These are phyloP conservation scores for Fusarium clavum DNA, from an alignment of 2,329 filamentous ascomycete genomes.

Conservation along the genomic window DNA sequence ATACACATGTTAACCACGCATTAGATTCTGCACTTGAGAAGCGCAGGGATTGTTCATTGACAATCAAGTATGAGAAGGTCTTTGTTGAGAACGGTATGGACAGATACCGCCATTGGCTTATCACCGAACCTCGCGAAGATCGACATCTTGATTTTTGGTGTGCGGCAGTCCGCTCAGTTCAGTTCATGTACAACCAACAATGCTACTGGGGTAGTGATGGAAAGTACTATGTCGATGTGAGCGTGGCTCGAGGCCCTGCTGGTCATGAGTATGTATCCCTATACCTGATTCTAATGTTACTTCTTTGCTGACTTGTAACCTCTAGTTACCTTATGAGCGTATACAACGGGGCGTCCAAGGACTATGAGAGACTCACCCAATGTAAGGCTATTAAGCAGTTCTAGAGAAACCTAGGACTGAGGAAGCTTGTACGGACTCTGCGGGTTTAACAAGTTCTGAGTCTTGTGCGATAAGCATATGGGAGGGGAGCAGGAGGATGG, in stretches of 20 bases:
- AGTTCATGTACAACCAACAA: background rate
- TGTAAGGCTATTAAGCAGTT: background rate
- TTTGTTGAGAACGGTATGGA: background rate
- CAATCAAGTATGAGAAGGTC: background rate
- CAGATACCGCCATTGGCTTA: slow-evolving; percentile 5
- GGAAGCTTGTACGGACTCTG: too few relatives aligned
- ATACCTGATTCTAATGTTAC: accelerated
- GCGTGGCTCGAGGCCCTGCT: background rate
- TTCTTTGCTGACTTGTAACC: background rate
- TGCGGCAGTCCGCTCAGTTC: background rate
- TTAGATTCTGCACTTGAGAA: background rate
- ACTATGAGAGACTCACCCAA: background rate
- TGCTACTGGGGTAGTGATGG: background rate
- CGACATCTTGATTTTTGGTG: background rate
- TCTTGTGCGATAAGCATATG: too few relatives aligned
- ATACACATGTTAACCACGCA: background rate
- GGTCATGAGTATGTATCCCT: background rate
- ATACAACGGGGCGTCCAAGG: accelerated
- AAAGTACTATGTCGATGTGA: slow-evolving; percentile 11
- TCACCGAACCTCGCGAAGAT: slow-evolving; percentile 4
- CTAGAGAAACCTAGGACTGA: background rate
- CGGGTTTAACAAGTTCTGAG: background rate
- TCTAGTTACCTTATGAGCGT: background rate
- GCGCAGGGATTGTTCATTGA: background rate
- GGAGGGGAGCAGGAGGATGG: background rate